phyloP scores from a whole-genome alignment of 768 basidiomycete species.

The Porphyrellus cyaneotinctus region DNA sequence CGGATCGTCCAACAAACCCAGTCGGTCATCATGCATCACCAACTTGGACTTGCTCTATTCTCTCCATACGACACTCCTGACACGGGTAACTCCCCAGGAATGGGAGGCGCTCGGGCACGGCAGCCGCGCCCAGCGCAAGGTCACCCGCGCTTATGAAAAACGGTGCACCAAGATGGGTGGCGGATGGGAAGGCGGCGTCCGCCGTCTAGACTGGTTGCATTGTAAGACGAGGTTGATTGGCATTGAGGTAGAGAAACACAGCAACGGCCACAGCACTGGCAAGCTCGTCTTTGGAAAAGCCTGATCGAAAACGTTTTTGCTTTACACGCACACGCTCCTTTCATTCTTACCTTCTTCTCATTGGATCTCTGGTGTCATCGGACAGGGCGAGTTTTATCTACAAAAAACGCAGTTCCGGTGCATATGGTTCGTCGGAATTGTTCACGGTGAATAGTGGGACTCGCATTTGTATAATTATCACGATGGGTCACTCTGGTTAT shows the following conservation, averaged over 20 bases:
- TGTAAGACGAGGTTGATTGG: conserved; percentile 58
- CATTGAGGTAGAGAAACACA: conserved; percentile 52
- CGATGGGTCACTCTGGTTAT: conserved; percentile 5
- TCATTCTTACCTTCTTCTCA: not conserved
- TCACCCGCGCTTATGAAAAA: conserved; percentile 58
- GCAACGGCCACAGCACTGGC: conserved; percentile 37
- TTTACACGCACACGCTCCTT: conserved; percentile 5
- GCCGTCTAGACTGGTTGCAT: conserved; percentile 63
- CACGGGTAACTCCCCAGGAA: conserved; percentile 58
- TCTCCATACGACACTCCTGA: conserved; percentile 51
- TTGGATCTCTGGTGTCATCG: conserved; percentile 1
- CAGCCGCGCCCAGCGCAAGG: conserved; percentile 53
- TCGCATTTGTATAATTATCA: conserved; percentile 17
- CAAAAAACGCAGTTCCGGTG: conserved; percentile 6
- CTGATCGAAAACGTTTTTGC: conserved; percentile 17
- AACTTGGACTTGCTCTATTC: conserved; percentile 63
- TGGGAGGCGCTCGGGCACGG: conserved; percentile 59
- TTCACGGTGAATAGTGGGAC: conserved; percentile 18
- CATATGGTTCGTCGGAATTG: conserved; percentile 13
- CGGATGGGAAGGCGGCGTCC: conserved; percentile 67
- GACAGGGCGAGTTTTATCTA: not conserved
- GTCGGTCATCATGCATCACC: conserved; percentile 39
- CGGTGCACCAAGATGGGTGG: conserved; percentile 60
- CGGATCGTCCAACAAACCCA: conserved; percentile 18
- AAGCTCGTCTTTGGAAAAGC: conserved; percentile 47